Conservation (phyloP, 208 protist genomes). For the Porcisia hertigi region DNA sequence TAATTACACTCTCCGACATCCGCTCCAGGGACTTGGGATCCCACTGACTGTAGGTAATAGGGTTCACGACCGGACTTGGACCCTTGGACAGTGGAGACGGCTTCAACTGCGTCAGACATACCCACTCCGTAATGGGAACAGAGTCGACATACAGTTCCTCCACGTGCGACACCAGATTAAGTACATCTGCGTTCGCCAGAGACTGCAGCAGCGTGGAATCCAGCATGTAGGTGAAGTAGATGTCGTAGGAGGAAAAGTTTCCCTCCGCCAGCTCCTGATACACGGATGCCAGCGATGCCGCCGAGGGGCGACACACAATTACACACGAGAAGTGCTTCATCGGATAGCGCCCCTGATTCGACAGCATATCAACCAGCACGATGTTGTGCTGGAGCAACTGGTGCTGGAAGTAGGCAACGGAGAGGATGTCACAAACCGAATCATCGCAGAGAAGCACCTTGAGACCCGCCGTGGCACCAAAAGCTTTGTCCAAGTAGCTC, state of each 20-base stretch:
- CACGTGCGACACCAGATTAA: conserved; percentile 91
- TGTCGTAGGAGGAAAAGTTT: conserved; percentile 78
- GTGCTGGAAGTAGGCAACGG: conserved; percentile 94
- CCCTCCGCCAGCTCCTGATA: conserved; percentile 93
- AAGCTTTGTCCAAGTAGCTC: conserved; percentile 71
- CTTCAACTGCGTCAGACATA: conserved; percentile 70
- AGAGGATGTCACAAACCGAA: conserved; percentile 92
- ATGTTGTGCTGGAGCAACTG: conserved; percentile 97
- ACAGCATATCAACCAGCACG: conserved; percentile 95
- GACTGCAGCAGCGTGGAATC: conserved; percentile 76
- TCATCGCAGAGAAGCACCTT: conserved; percentile 97
- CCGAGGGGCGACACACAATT: conserved; percentile 91
- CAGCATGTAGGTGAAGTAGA: conserved; percentile 95
- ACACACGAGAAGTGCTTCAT: conserved; percentile 95
- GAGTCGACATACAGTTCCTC: conserved; percentile 96
- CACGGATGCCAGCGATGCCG: conserved; percentile 83
- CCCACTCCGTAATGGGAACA: conserved; percentile 87
- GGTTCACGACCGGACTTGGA: conserved; percentile 54
- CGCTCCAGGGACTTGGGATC: conserved; percentile 58
- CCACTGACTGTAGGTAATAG: conserved; percentile 81
- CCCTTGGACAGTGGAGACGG: conserved; percentile 43
- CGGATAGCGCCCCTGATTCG: conserved; percentile 80
- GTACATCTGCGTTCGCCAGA: conserved; percentile 95
- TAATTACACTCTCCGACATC: conserved; percentile 78
- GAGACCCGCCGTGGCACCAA: conserved; percentile 59